Base-by-base conservation (phyloP, 768 basidiomycete species). In the Naganishia friedmannii region DNA sequence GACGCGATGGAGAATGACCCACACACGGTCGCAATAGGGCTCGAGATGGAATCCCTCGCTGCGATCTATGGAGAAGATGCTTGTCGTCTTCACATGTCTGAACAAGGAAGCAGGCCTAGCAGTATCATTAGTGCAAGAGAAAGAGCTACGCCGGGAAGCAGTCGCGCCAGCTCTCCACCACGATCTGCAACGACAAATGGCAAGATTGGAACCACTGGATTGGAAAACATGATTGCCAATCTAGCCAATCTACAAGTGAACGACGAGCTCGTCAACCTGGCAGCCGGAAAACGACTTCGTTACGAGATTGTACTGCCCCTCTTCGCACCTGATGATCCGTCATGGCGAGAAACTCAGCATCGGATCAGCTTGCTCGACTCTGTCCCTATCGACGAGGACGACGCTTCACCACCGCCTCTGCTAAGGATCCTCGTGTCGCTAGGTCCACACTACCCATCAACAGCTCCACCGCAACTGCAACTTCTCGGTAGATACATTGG, bases 401-500 rank as follows among this genome's bases (percentile, higher is more conserved):
- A 66, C 9, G 46, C 48, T 54, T 31, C 46, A 29, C 31, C 65
- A 13, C 48, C 46, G n/a, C 51, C 51, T 10, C 15, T 26, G n/a
- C 23, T 63, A 21, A 32, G 37, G 19, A 37, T 56, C 32, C 46
- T 57, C 2, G 65, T 77, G 23, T 73, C 77, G 0, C 71, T 83
- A n/a, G 79, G 80, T 19, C 78, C 81, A 8, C 73, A 68, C 3
- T 83, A 83, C 67, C 82, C 82, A 0, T 72, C 74, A 34, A 72
- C 76, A 0, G 67, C 72, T 39, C 77, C 80, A 10, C 82, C 81
- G 1, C 79, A 80, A 60, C 71, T 82, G 12, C 82, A 82, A 70
- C 67, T 82, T 13, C 70, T 81, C 12, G 78, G 77, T 10, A 73
- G 78, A 58, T 82, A 81, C 71, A 69, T 82, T 26, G 82, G 82